Percentiles rank a stretch among this genome's conserved stretches.
phyloP scores from a whole-genome alignment of 1,284 basidiomycete genomes.

The Heterobasidion irregulare region DNA sequence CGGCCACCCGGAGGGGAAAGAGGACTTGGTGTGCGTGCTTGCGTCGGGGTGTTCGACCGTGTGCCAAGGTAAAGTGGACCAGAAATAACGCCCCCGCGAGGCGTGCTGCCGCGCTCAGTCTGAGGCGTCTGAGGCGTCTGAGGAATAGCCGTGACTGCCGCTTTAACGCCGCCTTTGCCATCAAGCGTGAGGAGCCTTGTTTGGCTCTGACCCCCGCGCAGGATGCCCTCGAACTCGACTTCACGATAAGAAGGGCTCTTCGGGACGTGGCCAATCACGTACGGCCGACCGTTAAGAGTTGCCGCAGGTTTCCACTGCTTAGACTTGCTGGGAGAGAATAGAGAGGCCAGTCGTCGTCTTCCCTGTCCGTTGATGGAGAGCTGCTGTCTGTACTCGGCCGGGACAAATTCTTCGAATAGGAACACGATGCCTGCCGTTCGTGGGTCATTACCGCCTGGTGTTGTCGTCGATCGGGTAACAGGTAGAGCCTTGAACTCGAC shows the following conservation, averaged over 20 bases:
- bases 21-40: background rate
- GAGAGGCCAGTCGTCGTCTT: constrained; percentile 26
- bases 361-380: constrained; percentile 30
- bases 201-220: constrained; percentile 40
- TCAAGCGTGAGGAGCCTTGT: constrained; percentile 58
- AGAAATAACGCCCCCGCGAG: constrained; percentile 8
- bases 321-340: constrained; percentile 29
- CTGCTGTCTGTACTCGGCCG: constrained; percentile 75
- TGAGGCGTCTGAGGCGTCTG: constrained; percentile 3
- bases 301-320: constrained; percentile 68
- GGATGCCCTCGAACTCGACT: constrained; percentile 73
- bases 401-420: constrained; percentile 85
- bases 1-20: constrained; percentile 12
- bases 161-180: constrained; percentile 13
- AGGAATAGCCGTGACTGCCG: constrained; percentile 11
- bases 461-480: constrained; percentile 21
- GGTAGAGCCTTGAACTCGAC: constrained; percentile 77
- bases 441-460: constrained; percentile 34
- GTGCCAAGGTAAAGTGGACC: constrained; percentile 9
- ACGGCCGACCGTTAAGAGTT: constrained; percentile 72
- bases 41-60: constrained; percentile 10
- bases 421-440: constrained; percentile 53
- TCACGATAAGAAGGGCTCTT: constrained; percentile 53
- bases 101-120: constrained; percentile 9
- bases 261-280: constrained; percentile 61